A percentile compares a stretch with the other conserved stretches of the same genome.
phyloP scores from a whole-genome alignment of 768 basidiomycete genomes.

The Amanita muscaria region DNA sequence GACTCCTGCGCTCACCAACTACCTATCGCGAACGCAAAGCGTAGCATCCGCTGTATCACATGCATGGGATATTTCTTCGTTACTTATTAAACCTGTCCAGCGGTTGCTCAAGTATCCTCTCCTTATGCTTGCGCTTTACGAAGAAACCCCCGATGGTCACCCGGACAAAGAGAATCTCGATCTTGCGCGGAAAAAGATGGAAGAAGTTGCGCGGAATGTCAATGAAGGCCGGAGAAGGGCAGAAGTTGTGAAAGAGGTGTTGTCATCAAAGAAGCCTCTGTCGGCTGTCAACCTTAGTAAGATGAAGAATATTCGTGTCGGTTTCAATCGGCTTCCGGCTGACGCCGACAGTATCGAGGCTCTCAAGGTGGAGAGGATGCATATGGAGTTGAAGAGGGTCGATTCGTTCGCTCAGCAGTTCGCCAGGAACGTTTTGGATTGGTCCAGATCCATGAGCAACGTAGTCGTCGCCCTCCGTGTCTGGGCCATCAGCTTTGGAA shows the following conservation, averaged over 20 bases:
- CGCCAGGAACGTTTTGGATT: conserved; percentile 53
- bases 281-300: conserved; percentile 50
- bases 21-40: conserved; percentile 56
- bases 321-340: conserved; percentile 13
- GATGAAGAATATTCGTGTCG: conserved; percentile 44
- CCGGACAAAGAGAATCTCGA: conserved; percentile 53
- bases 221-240: conserved; percentile 71
- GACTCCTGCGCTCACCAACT: conserved; percentile 53
- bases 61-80: conserved; percentile 87
- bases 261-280: conserved; percentile 36
- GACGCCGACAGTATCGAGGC: conserved; percentile 31
- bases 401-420: conserved; percentile 54
- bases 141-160: conserved; percentile 64
- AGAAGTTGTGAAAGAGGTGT: conserved; percentile 73
- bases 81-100: conserved; percentile 97
- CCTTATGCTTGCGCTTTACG: conserved; percentile 67
- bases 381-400: conserved; percentile 46
- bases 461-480: conserved; percentile 40
- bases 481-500: conserved; percentile 62
- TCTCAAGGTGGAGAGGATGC: conserved; percentile 43
- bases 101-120: conserved; percentile 91
- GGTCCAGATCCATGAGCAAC: conserved; percentile 45
- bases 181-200: conserved; percentile 48
- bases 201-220: conserved; percentile 65
- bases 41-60: conserved; percentile 68